Evolutionary conservation across 208 protist genomes (phyloP).

Genomic region (Novymonas esmeraldas): DNA sequence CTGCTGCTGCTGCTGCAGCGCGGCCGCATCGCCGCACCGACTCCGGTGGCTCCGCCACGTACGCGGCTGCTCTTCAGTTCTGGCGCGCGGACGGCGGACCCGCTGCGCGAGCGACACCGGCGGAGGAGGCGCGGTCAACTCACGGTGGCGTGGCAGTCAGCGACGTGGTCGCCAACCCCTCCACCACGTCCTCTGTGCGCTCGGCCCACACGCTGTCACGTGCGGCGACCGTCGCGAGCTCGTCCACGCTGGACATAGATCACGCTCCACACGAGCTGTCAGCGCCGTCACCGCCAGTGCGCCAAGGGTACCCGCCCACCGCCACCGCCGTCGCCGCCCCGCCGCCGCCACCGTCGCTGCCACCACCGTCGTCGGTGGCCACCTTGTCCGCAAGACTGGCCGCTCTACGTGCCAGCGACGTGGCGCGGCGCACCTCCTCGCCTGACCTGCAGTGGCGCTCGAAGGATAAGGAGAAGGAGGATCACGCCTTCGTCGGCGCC

Average conservation of each 20-base stretch:
- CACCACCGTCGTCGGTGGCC: constrained; percentile 7
- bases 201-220: no score
- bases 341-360: constrained; percentile 3
- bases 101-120: background rate
- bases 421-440: constrained; percentile 1
- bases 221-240: no score
- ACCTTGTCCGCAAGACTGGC: constrained; percentile 28
- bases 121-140: background rate
- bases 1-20: background rate
- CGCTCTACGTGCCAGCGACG: constrained; percentile 24
- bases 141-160: background rate
- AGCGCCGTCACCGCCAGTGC: background rate
- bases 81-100: constrained; percentile 4
- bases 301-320: background rate
- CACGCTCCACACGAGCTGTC: no score
- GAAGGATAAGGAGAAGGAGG: background rate
- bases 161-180: background rate
- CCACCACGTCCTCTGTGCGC: background rate
- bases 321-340: background rate
- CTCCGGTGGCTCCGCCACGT: constrained; percentile 12
- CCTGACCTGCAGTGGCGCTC: background rate
- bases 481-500: no score
- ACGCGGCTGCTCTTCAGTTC: constrained; percentile 9
- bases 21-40: background rate
- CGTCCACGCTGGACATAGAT: no score